Evolutionary conservation across 208 protist species (phyloP), one percentile per base, ranked within the genome.

Genomic region (Trypanosoma platydactyli): DNA sequence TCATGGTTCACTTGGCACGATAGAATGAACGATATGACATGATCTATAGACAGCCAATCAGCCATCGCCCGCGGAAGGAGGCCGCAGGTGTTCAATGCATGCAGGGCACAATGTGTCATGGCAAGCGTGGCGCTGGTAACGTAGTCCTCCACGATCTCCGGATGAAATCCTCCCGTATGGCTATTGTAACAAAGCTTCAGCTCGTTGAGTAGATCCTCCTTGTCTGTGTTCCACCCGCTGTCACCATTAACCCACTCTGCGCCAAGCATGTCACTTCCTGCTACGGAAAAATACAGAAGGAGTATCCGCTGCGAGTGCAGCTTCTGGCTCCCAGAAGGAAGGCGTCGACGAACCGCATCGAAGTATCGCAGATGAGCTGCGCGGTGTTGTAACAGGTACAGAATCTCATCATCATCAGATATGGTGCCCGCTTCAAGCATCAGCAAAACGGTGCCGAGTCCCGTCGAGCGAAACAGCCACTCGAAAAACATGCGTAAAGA

Each of bases 71-170:
- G 27, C 16, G 16, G 50, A 9, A 76, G 62, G 0, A 49, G 9
- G n/a, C 54, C 41, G 35, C 53, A 64, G 38, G 59, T 56, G 45
- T 51, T 63, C 41, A 76, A 58, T 7, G 69, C 45, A 24, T 76
- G 70, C 22, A 76, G 61, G 3, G 70, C 70, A 57, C 62, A 76
- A 35, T 76, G 70, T 9, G 70, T 76, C 62, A 76, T 76, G 24
- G 70, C 9, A 18, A 76, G 22, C 33, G 70, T 59, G 20, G 63
- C 20, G 20, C 59, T 20, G 40, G 52, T 64, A 7, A n/a, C 24
- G 41, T 65, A 69, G 0, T 18, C 4, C 12, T 1, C 6, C 30
- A 63, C 33, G 29, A 44, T 38, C 51, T 57, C 70, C 22, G 70
- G 45, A 40, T 63, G 55, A 69, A 76, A 76, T 16, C 70, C 70